These are phyloP conservation scores for Pseudogymnoascus sp. DNA, from an alignment of 2,329 filamentous ascomycete species.

Conservation along the genomic window DNA sequence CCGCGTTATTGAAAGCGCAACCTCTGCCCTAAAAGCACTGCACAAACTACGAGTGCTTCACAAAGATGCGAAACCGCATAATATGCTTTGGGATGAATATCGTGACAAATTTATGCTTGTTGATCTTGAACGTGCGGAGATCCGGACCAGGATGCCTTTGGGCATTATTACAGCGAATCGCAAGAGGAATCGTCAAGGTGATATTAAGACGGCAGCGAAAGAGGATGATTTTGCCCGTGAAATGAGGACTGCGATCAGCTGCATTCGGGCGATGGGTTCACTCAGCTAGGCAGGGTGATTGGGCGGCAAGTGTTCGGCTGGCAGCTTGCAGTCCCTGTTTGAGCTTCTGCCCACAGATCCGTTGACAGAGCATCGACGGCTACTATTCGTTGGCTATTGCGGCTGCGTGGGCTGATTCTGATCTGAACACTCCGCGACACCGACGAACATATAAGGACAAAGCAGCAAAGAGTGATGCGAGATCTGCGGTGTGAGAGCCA, in stretches of 20 bases:
- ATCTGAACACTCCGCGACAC: no score
- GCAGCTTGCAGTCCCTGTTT: no score
- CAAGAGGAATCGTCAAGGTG: slow-evolving; percentile 20
- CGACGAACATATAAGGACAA: no score
- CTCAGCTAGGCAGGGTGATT: no score
- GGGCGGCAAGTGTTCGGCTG: no score
- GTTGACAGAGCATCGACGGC: no score
- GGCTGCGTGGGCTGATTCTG: no score
- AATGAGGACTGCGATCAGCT: background rate
- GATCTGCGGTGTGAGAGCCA: no score
- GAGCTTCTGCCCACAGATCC: no score
- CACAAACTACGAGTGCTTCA: slow-evolving; percentile 16
- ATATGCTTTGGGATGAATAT: slow-evolving; percentile 26
- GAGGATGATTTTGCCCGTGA: slow-evolving; percentile 18
- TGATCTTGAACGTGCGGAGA: slow-evolving; percentile 27
- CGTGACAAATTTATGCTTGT: slow-evolving; percentile 25
- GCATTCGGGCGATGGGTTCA: background rate
- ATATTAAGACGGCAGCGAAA: slow-evolving; percentile 11
- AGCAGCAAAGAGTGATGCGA: no score
- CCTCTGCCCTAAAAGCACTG: background rate
- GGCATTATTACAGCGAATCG: slow-evolving; percentile 17
- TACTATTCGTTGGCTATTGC: no score
- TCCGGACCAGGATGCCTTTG: slow-evolving; percentile 19
- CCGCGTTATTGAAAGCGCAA: slow-evolving; percentile 13
- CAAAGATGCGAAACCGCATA: slow-evolving; percentile 25